Base-by-base conservation (phyloP, 73 alveolate species). In the Paramecium octaurelia region DNA sequence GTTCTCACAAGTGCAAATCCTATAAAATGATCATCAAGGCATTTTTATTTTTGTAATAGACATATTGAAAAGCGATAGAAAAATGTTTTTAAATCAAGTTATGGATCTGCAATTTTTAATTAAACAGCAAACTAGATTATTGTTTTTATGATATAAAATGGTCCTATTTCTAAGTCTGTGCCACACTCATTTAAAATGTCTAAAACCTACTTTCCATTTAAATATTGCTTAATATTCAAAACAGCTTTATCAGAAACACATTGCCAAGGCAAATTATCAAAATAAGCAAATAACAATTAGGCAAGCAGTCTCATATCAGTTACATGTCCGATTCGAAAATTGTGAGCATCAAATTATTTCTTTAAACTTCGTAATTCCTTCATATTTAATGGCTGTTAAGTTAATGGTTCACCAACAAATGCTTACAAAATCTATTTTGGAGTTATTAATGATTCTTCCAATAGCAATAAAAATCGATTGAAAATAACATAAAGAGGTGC, bases 301-400 rank as follows among this genome's bases (percentile, higher is more conserved):
- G 85, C 44, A n/a, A 89, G 38, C 9, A 89, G 27, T 71, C 94
- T 89, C 6, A 71, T 23, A 69, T 89, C 94, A 40, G 68, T 27
- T 24, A 59, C 34, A n/a, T 89, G 77, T 14, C 80, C 71, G 16
- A 89, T 16, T 18, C 29, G 10, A 77, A 36, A 89, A 18, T 44
- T 29, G 57, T 70, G 71, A 2, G 31, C 35, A 46, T 89, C 40
- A 31, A 89, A 50, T 69, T 89, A 71, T 71, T 71, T 48, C 27
- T 24, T 24, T 14, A 89, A 10, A 6, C 29, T 20, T 44, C 40
- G 11, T 3, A 88, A 68, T 42, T 69, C 36, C 20, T 29, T 36
- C 2, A 8, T n/a, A 60, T 40, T 48, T 36, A 31, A 31, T n/a
- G 71, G 50, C 1, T 20, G 4, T 9, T 68, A 70, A 38, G 16